Base-by-base conservation (phyloP, 495 filamentous ascomycete species). In the Opeltia flavorubescens region DNA sequence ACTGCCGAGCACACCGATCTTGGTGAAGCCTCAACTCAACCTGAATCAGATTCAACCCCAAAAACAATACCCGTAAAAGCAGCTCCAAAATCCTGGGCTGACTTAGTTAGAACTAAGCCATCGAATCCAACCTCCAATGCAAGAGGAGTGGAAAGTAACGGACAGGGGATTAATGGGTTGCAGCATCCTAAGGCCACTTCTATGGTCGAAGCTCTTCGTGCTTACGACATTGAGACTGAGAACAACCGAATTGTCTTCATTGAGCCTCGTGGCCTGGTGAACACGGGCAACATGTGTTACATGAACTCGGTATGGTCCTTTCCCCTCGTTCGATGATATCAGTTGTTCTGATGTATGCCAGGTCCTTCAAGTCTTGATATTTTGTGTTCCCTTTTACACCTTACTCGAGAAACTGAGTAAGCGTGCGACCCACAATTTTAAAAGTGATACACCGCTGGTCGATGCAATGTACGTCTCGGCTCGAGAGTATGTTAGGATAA, bases 221-320 rank as follows among this genome's bases (percentile, higher is more conserved):
- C 69, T 15, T 83, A 83, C 56, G 75, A 71, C 43, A 76, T 77
- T 11, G 67, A 81, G 30, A 68, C 71, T 33, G 73, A 70, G 45
- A 66, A 60, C 15, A 71, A 75, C 5, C 88, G 84, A 54, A 66
- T 89, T 43, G 64, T 79, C 9, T 95, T 95, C 59, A 71, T 98
- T 4, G 86, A 96, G 61, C 91, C 91, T n/a, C 73, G 93, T 42
- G 91, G 91, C 4, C 74, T 98, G 55, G 81, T 95, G 38, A 98
- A 98, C 63, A 93, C 89, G 36, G 91, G 91, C 6, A 98, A 98
- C 58, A 91, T 96, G 88, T 98, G 91, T 66, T 98, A 95, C 68
- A 96, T 98, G 93, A 98, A 96, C 68, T 94, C 91, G 38, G 91
- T 96, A 74, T 68, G 86, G 64, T 21, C 34, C 49, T 56, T 43